Base-by-base conservation (phyloP, 2,329 filamentous ascomycete species). In the Fusarium sp. region DNA sequence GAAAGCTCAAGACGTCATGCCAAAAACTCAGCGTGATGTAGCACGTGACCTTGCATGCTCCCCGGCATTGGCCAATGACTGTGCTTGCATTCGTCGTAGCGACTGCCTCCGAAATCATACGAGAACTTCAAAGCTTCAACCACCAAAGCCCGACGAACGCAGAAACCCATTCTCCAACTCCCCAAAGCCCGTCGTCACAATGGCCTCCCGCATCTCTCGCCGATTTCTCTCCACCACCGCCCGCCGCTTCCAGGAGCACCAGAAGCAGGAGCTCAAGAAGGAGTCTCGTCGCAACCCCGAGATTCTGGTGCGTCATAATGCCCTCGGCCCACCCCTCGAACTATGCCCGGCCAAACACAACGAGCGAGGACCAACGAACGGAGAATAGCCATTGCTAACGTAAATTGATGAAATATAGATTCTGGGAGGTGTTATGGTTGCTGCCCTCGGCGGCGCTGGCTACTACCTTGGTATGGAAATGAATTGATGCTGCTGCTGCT, bases 391-490 rank as follows among this genome's bases (percentile, higher is more conserved):
- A 64, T 61, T 58, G 49, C 63, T 71, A 64, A 73, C 66, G 21
- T 62, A 45, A 22, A 56, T 57, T 44, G 56, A 44, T 60, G 42
- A 46, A 52, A 44, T 73, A 69, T 76, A 98, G 96, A 90, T 98
- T 78, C 92, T 99, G 72, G 88, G 94, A 70, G 93, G 89, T 78
- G 91, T 98, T 80, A 97, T 98, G 94, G 90, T 92, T 76, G 91
- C 91, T 80, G 92, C 93, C 76, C 92, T 98, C 78, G 90, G 91
- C 77, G 90, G 96, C 76, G 95, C 93, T 73, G 95, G 95, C 80
- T 97, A 91, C 89, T 94, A 94, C 84, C 93, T 96, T 76, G 92
- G 92, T 93, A 87, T 79, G 79, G 62, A 57, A 38, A 52, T 28
- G 28, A 44, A 47, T 49, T 53, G 44, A 62, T 50, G 33, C 52